Conservation (phyloP, 768 basidiomycete species). For the Boletus speciosus region DNA sequence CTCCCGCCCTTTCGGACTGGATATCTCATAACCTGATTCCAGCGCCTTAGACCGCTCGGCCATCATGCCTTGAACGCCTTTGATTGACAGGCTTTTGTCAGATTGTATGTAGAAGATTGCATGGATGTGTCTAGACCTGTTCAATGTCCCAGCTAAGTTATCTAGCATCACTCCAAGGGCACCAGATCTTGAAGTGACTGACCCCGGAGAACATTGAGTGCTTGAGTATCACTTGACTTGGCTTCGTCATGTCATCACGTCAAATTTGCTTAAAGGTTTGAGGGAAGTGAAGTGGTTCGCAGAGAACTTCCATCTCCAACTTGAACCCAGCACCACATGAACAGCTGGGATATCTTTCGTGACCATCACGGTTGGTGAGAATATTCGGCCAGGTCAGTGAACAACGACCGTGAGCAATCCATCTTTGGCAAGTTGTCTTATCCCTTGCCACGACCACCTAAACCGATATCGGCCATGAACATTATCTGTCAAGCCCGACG, state of each 20-base stretch:
- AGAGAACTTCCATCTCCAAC: background rate
- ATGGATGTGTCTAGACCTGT: too few relatives aligned
- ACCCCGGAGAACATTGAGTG: background rate
- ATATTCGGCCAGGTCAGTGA: background rate
- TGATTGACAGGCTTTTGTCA: accelerated
- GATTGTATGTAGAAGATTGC: background rate
- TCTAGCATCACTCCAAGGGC: too few relatives aligned
- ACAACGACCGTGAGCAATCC: constrained; percentile 1
- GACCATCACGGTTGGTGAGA: constrained; percentile 7
- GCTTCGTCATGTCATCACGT: background rate
- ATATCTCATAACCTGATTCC: constrained; percentile 40
- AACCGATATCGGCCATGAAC: constrained; percentile 15
- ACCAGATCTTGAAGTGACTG: background rate
- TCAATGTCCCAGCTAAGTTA: too few relatives aligned
- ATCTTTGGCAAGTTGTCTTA: constrained; percentile 11
- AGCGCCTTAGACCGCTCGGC: constrained; percentile 62
- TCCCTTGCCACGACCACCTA: background rate
- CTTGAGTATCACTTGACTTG: background rate
- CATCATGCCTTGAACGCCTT: constrained; percentile 33
- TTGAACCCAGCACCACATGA: too few relatives aligned
- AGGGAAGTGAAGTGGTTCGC: background rate
- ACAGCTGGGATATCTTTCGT: background rate
- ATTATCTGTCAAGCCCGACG: constrained; percentile 17
- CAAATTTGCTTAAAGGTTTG: background rate
- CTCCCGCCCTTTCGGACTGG: constrained; percentile 36